Percentiles rank a stretch among this genome's conserved stretches.
These are phyloP conservation scores for Lachancea sp. DNA, from an alignment of 805 yeast genomes.

Conservation along the genomic window DNA sequence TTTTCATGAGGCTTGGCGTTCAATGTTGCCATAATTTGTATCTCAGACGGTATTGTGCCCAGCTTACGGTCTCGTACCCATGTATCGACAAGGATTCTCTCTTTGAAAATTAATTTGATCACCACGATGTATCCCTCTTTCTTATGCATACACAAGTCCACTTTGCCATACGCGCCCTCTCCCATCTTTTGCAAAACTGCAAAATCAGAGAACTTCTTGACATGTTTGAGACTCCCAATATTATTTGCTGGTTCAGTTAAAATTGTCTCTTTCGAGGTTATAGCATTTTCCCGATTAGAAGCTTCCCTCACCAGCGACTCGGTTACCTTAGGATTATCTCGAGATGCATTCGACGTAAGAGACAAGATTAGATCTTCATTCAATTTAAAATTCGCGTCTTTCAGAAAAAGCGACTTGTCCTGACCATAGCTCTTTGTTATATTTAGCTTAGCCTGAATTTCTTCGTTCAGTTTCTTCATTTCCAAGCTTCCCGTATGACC, in stretches of 20 bases:
- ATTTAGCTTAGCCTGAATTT: conserved; percentile 23
- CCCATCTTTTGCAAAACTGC: conserved; percentile 73
- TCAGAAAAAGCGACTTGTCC: conserved; percentile 31
- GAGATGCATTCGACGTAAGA: conserved; percentile 22
- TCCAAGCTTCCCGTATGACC: background rate
- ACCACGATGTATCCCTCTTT: conserved; percentile 64
- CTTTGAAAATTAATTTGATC: conserved; percentile 85
- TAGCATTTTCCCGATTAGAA: conserved; percentile 6
- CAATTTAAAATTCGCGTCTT: conserved; percentile 31
- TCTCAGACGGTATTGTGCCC: conserved; percentile 96
- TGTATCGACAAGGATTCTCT: conserved; percentile 88
- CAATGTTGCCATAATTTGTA: conserved; percentile 83
- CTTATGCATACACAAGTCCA: conserved; percentile 66
- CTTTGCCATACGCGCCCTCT: conserved; percentile 96
- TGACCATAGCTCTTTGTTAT: conserved; percentile 26
- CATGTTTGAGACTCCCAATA: conserved; percentile 65
- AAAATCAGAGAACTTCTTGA: conserved; percentile 67
- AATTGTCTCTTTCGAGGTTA: conserved; percentile 7
- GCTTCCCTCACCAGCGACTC: conserved; percentile 3
- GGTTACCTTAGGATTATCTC: conserved; percentile 4
- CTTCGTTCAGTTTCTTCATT: conserved; percentile 9
- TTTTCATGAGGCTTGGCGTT: conserved; percentile 78
- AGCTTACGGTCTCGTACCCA: conserved; percentile 91
- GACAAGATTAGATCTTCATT: conserved; percentile 29
- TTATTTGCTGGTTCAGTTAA: conserved; percentile 23